These are phyloP conservation scores for Camelina sativa DNA, from an alignment of 345 rosid genomes.

Conservation along the genomic window DNA sequence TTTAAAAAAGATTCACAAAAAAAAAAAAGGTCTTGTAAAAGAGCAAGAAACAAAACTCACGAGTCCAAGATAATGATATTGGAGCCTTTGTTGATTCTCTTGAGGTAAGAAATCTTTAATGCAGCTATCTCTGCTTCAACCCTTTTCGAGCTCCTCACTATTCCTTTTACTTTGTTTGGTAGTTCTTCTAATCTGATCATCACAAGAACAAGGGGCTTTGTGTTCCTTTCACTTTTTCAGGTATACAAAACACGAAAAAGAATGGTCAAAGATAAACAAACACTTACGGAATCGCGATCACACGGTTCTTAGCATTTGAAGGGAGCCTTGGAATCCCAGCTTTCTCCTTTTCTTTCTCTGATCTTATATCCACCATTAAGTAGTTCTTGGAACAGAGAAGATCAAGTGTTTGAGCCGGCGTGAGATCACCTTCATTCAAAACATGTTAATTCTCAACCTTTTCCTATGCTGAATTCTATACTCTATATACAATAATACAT, in stretches of 20 bases:
- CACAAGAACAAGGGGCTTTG: neutral
- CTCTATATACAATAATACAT: neutral
- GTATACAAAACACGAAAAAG: neutral
- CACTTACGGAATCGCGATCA: slow-evolving; percentile 85
- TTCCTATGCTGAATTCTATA: neutral
- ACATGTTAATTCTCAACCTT: slow-evolving; percentile 9
- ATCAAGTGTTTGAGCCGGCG: slow-evolving; percentile 91
- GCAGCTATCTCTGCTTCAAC: slow-evolving; percentile 96
- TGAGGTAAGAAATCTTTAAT: slow-evolving; percentile 84
- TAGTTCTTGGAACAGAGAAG: slow-evolving; percentile 56
- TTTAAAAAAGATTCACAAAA: too few relatives aligned
- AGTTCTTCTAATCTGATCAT: slow-evolving; percentile 74
- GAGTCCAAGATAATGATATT: slow-evolving; percentile 85
- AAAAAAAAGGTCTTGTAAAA: neutral
- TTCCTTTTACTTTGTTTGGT: slow-evolving; percentile 76
- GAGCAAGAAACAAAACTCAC: slow-evolving; percentile 50
- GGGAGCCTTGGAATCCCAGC: slow-evolving; percentile 95
- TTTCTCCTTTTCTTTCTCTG: slow-evolving; percentile 93
- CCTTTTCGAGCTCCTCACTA: slow-evolving; percentile 68
- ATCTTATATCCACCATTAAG: slow-evolving; percentile 77
- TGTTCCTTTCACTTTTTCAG: neutral
- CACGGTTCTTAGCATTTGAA: slow-evolving; percentile 75
- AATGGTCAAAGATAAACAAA: neutral
- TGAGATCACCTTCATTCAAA: slow-evolving; percentile 63
- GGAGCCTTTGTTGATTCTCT: slow-evolving; percentile 84